Conservation (phyloP, 192 early-diverging fungal genomes). For the Entrophospora sp. region DNA sequence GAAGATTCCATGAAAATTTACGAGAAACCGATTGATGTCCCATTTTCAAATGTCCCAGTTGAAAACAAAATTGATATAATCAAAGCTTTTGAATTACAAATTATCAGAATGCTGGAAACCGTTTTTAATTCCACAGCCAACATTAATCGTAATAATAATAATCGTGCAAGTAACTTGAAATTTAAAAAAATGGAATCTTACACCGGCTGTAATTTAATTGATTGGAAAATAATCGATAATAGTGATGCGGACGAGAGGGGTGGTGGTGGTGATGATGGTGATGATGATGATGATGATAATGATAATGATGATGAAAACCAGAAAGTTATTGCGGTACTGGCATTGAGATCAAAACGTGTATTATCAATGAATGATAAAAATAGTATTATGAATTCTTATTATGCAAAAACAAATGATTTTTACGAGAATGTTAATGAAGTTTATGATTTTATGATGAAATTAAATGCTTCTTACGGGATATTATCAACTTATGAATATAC, state of each 20-base stretch:
- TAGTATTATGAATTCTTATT: neutral
- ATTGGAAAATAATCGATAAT: neutral
- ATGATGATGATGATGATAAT: no score
- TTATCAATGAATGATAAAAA: neutral
- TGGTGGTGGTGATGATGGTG: neutral
- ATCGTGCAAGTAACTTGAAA: neutral
- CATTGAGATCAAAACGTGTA: neutral
- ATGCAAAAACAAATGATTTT: conserved; percentile 1
- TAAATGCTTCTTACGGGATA: conserved; percentile 19
- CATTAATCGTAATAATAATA: neutral
- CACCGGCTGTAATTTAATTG: neutral
- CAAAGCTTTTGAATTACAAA: neutral
- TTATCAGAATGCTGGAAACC: neutral
- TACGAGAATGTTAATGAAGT: conserved; percentile 5
- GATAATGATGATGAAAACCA: no score
- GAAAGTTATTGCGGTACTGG: neutral
- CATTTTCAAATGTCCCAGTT: neutral
- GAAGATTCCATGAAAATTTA: neutral
- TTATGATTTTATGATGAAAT: conserved; percentile 24
- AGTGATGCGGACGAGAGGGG: neutral
- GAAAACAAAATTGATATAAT: neutral
- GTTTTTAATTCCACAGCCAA: neutral
- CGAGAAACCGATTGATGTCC: neutral
- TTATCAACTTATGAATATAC: conserved; percentile 21
- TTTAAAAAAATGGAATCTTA: neutral